A percentile compares a stretch with the other conserved stretches of the same genome.
These are phyloP conservation scores for Apodospora peruviana DNA, from an alignment of 495 filamentous ascomycete genomes.

Conservation along the genomic window DNA sequence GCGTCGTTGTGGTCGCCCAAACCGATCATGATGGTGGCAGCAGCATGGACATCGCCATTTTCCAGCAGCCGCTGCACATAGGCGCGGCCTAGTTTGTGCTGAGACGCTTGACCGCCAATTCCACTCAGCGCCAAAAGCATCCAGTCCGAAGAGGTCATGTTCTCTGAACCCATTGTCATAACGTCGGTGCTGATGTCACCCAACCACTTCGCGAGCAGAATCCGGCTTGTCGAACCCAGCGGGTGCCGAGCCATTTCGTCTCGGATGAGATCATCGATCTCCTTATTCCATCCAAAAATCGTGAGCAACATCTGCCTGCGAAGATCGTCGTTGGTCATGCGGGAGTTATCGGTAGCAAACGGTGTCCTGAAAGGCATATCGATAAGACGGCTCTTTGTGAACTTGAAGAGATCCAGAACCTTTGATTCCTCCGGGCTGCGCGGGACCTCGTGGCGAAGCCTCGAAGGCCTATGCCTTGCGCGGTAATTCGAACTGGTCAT, in stretches of 20 bases:
- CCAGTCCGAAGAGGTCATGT: constrained; percentile 88
- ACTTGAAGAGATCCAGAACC: constrained; percentile 64
- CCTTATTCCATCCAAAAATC: constrained; percentile 92
- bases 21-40: constrained; percentile 84
- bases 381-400: constrained; percentile 61
- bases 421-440: constrained; percentile 53
- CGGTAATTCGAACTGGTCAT: constrained; percentile 55
- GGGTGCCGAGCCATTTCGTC: constrained; percentile 81
- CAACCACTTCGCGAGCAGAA: constrained; percentile 86
- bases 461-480: constrained; percentile 58
- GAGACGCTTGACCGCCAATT: constrained; percentile 72
- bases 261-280: constrained; percentile 73
- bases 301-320: constrained; percentile 87
- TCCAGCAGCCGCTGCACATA: constrained; percentile 89
- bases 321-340: constrained; percentile 75
- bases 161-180: constrained; percentile 72
- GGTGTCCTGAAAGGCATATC: constrained; percentile 74
- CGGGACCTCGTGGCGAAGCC: constrained; percentile 77
- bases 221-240: constrained; percentile 64
- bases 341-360: constrained; percentile 53
- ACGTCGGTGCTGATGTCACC: constrained; percentile 78
- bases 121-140: constrained; percentile 91
- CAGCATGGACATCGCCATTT: constrained; percentile 84
- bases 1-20: constrained; percentile 92
- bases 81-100: constrained; percentile 84